Conservation (phyloP, 2,329 filamentous ascomycete genomes). For the Cryphonectria nitschkei region DNA sequence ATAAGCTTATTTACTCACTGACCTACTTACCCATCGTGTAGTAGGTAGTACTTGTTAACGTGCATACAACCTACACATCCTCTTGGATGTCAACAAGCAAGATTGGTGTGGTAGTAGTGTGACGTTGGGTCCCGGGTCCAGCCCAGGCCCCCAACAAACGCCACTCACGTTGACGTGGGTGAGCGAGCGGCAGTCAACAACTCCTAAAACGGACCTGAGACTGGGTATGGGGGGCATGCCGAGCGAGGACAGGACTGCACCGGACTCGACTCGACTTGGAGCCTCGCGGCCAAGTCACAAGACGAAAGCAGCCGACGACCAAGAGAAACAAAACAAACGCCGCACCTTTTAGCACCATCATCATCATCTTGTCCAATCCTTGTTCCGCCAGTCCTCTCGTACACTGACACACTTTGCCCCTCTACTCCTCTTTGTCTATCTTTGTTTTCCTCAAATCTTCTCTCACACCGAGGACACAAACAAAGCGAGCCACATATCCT, state of each 20-base stretch:
- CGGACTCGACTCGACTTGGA: background rate
- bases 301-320: background rate
- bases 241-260: background rate
- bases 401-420: background rate
- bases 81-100: background rate
- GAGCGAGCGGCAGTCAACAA: background rate
- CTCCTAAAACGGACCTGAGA: slow-evolving; percentile 6
- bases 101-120: slow-evolving; percentile 1
- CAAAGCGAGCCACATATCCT: background rate
- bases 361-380: background rate
- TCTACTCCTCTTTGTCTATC: background rate
- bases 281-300: background rate
- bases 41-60: background rate
- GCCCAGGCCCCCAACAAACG: background rate
- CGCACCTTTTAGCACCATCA: background rate
- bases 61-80: background rate
- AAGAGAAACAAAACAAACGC: background rate
- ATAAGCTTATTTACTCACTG: background rate
- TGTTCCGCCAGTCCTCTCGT: background rate
- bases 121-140: slow-evolving; percentile 4
- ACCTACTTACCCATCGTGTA: background rate
- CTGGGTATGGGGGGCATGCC: background rate
- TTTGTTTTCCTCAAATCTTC: background rate
- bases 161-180: slow-evolving; percentile 12
- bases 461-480: background rate